Evolutionary conservation across 73 alveolate genomes (phyloP), one percentile per base, ranked within the genome.

Genomic region (Urostyla sp.): DNA sequence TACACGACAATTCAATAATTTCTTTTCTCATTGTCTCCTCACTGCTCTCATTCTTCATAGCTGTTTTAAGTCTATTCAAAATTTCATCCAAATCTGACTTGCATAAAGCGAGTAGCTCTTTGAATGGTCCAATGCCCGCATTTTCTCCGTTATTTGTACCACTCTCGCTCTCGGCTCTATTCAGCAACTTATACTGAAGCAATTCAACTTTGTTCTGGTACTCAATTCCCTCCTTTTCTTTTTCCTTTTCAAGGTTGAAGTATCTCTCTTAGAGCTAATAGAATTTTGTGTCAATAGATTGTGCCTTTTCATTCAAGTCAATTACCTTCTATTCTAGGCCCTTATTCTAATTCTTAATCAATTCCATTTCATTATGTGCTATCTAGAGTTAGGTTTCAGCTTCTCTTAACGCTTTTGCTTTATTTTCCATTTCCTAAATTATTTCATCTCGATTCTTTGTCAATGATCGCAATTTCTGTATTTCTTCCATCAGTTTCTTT

Each of bases 381-480:
- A 75, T 37, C 36, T 84, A 75, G 11, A 84, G 80, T 36, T 84
- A 59, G 8, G 85, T 84, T 31, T 84, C 92, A 11, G 92, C 75
- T 30, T 84, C 88, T 49, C 92, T 75, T 55, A 84, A 30, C 3
- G 53, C 35, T 49, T 75, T 84, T 15, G 53, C 31, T 75, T 75
- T 27, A 35, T 57, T 5, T 45, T 84, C 92, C 61, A 75, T 56
- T 23, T 84, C 74, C 15, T 50, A 34, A 0, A 84, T 58, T 20
- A 84, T 45, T 44, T 83, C 84, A 18, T 83, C 92, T 45, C 92
- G 53, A 67, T 84, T 83, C 37, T 75, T 84, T 23, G 73, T 84
- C 27, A 75, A n/a, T 13, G 46, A 32, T 83, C 83, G 36, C 36
- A 83, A 67, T 48, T 83, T 72, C 28, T 75, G 60, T 13, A 38